Conservation (phyloP, 768 basidiomycete species). For the Tylopilus vinaceipallidus region DNA sequence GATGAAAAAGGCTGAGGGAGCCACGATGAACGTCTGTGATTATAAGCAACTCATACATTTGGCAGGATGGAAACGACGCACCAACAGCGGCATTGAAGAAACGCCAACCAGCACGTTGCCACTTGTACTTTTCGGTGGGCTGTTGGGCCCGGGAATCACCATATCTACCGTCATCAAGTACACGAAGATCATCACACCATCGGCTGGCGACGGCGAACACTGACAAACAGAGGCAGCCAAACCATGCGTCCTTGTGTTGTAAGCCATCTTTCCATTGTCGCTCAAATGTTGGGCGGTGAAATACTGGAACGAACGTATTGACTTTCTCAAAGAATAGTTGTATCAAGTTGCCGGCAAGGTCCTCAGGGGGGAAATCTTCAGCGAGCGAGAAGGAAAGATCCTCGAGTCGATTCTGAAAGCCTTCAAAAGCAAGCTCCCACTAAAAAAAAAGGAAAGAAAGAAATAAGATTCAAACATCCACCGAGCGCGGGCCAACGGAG, state of each 20-base stretch:
- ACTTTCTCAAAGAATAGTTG: constrained; percentile 63
- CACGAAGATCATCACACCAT: constrained; percentile 61
- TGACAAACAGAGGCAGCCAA: constrained; percentile 56
- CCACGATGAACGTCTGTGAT: constrained; percentile 48
- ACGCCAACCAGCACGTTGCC: constrained; percentile 57
- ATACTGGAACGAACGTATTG: constrained; percentile 60
- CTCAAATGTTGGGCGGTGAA: constrained; percentile 72
- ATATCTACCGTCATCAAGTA: constrained; percentile 39
- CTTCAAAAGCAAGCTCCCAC: constrained; percentile 63
- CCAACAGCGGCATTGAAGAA: constrained; percentile 59
- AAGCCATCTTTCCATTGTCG: constrained; percentile 54
- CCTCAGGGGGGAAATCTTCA: constrained; percentile 59
- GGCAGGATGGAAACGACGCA: constrained; percentile 24
- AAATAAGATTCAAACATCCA: background rate
- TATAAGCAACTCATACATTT: constrained; percentile 2
- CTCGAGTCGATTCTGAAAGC: constrained; percentile 31
- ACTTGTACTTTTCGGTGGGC: constrained; percentile 35
- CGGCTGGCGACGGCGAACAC: constrained; percentile 71
- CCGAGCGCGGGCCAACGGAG: background rate
- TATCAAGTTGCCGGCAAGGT: constrained; percentile 59
- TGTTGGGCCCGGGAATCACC: constrained; percentile 20
- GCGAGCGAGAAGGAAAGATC: constrained; percentile 34
- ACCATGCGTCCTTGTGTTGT: constrained; percentile 56
- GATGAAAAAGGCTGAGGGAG: constrained; percentile 51
- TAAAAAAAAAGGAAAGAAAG: constrained; percentile 18